Base-by-base conservation (phyloP, 2,329 filamentous ascomycete genomes). In the Sporothrix brunneoviolacea region DNA sequence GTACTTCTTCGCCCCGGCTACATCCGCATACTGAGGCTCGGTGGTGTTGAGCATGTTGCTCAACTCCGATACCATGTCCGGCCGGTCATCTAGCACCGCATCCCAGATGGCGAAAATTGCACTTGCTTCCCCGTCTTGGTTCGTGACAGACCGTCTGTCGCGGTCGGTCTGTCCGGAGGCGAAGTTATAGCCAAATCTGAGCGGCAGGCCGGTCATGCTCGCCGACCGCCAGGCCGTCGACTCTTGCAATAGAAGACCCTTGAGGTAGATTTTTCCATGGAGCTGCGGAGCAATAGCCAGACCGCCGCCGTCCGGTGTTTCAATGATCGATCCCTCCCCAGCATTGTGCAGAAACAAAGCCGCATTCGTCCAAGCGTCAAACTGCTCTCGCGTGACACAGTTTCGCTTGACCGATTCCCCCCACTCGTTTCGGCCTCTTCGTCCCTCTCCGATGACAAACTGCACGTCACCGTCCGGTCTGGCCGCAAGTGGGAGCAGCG, bases 391-490 rank as follows among this genome's bases (percentile, higher is more conserved):
- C 10, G 22, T 21, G n/a, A 47, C 24, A 8, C 8, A 10, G 15
- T 33, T 19, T 4, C 22, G 35, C 5, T 8, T 28, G n/a, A 19
- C 12, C 15, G 35, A 41, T 2, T 53, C 54, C 8, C 36, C 43
- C n/a, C 56, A 45, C 19, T 50, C 22, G 36, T 60, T 36, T 2
- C 50, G 51, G 7, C 57, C 56, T 3, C 8, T 19, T 8, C 33
- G 33, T 3, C 24, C 44, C 16, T 55, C 49, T 10, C 60, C 61
- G 28, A 64, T 59, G 12, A 60, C 9, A 33, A 63, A 58, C 16
- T 58, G 57, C 2, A 62, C 58, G 8, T 50, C 37, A 15, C 27
- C 37, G 7, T 38, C 16, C 15, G 32, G 42, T 10, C 7, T 3
- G 2, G 18, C 21, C 8, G 13, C 33, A 8, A 44, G 28, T 0